Evolutionary conservation across 805 yeast genomes (phyloP), one percentile per base, ranked within the genome.

Genomic region (Naumovozyma dairenensis): DNA sequence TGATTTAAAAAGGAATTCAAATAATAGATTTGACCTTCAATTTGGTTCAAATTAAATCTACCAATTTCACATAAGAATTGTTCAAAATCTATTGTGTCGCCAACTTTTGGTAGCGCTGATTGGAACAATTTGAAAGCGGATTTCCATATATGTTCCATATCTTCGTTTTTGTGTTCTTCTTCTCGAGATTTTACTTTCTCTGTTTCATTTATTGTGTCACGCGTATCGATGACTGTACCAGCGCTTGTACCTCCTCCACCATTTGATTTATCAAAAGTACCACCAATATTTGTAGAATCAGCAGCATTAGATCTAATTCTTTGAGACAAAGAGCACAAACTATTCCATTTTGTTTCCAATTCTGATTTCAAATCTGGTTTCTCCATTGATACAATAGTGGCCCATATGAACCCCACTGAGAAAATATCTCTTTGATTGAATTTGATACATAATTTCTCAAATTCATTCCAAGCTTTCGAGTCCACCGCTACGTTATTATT

Each of bases 1-100:
- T 84, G 94, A 49, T 83, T 83, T 47, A 83, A 59, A 49, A 80
- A 81, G 0, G 92, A 74, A 40, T 79, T 80, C 6, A 67, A 50
- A 39, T 74, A 63, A 51, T 65, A 83, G 13, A 81, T 48, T 31
- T 74, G 71, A 2, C 80, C 75, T 34, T 76, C 77, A 33, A 78
- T 61, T 46, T 81, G 80, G 57, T 83, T 83, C 45, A 83, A 71
- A 55, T 81, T 80, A 50, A 75, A 80, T 38, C 77, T 71, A 2
- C 94, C 94, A 45, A 83, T 56, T 57, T 73, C 72, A 36, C 55
- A 59, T 53, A 80, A 53, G 48, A 66, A 84, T 38, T 71, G 75
- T 21, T 74, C 72, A 43, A 69, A 73, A 12, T 66, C 48, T 29
- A 66, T 49, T 30, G 29, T 60, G n/a, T 37, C 42, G 5, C 49